Conservation (phyloP, 495 filamentous ascomycete genomes). For the Neurospora discreta region DNA sequence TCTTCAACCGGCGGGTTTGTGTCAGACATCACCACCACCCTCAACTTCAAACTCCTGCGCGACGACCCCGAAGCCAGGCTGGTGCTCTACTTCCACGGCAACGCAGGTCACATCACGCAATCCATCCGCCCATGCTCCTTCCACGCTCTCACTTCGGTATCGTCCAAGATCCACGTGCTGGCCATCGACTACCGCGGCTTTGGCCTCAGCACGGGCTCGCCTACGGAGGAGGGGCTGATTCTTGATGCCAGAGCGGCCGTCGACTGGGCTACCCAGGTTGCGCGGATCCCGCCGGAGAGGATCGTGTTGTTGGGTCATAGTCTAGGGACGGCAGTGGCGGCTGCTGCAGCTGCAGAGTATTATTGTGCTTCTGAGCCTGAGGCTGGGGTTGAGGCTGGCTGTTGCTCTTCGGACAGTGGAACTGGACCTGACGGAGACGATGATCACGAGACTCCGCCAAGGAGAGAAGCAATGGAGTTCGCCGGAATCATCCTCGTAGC, state of each 20-base stretch:
- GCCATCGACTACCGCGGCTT: constrained; percentile 86
- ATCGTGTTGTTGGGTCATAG: constrained; percentile 83
- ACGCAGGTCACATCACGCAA: constrained; percentile 56
- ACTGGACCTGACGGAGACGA: too few relatives aligned
- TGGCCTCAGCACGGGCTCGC: constrained; percentile 66
- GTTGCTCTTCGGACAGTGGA: too few relatives aligned
- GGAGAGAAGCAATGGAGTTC: constrained; percentile 35
- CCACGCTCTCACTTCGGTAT: constrained; percentile 47
- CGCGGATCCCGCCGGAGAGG: constrained; percentile 51
- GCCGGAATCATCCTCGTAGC: constrained; percentile 67
- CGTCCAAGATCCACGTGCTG: constrained; percentile 44
- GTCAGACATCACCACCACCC: constrained; percentile 41
- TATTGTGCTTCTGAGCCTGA: constrained; percentile 23
- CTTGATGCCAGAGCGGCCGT: constrained; percentile 63
- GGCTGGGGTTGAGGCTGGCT: background rate
- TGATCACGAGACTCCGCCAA: background rate
- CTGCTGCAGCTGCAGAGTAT: constrained; percentile 58
- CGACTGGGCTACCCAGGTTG: constrained; percentile 55
- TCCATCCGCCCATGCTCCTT: constrained; percentile 51
- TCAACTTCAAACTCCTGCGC: constrained; percentile 49
- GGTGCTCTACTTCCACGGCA: constrained; percentile 49
- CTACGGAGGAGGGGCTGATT: constrained; percentile 73
- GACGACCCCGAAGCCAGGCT: constrained; percentile 50
- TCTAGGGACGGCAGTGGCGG: constrained; percentile 75
- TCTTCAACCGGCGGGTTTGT: constrained; percentile 27